phyloP scores from a whole-genome alignment of 805 yeast genomes.

The Sugiyamaella boreocaroliniensis region DNA sequence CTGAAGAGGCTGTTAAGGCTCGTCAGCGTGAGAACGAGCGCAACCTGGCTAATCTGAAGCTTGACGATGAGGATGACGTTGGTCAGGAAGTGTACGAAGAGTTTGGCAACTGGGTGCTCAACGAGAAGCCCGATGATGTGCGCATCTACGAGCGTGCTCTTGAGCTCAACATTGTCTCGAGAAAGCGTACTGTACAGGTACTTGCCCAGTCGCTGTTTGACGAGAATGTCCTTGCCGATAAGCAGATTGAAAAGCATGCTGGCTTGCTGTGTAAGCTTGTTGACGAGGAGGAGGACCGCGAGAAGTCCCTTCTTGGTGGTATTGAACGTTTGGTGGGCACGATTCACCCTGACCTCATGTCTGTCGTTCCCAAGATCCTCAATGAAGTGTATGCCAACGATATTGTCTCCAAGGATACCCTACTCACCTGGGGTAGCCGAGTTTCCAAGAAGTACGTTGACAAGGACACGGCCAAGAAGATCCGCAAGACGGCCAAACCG shows the following conservation, averaged over 20 bases:
- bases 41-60: conserved; percentile 38
- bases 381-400: conserved; percentile 78
- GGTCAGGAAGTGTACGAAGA: conserved; percentile 52
- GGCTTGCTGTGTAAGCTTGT: conserved; percentile 79
- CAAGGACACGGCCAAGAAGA: conserved; percentile 86
- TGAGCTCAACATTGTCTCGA: conserved; percentile 65
- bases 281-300: conserved; percentile 48
- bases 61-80: conserved; percentile 36
- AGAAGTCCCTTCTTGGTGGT: conserved; percentile 90
- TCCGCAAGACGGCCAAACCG: conserved; percentile 93
- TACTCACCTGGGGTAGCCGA: conserved; percentile 79
- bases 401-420: conserved; percentile 73
- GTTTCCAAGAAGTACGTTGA: conserved; percentile 91
- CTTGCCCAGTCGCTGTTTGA: conserved; percentile 86
- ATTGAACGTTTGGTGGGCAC: conserved; percentile 87
- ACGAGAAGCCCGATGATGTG: conserved; percentile 66
- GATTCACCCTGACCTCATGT: conserved; percentile 65
- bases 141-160: conserved; percentile 87
- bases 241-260: conserved; percentile 66
- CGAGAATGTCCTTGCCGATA: conserved; percentile 44
- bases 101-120: conserved; percentile 82
- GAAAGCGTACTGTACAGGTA: conserved; percentile 78
- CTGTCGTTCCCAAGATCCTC: conserved; percentile 72
- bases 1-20: conserved; percentile 89
- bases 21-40: conserved; percentile 80